A percentile compares a stretch with the other conserved stretches of the same genome.
Conservation (phyloP, 176 grass and related monocot genomes). For the Oryza rufipogon region DNA sequence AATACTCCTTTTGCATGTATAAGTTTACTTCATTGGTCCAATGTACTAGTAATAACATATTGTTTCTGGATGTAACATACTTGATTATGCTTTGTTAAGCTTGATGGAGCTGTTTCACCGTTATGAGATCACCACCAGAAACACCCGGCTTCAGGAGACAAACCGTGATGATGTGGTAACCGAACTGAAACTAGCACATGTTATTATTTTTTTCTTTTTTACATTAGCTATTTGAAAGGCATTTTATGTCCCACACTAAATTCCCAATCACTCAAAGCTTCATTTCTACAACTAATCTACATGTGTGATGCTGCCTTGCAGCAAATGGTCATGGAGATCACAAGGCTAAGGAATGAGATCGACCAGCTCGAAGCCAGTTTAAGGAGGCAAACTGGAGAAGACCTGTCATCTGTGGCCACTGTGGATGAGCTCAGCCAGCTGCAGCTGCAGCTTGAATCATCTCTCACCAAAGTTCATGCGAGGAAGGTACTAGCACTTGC, state of each 20-base stretch:
- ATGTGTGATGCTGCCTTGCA: neutral
- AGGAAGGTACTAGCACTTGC: too few species aligned
- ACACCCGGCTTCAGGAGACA: conserved; percentile 26
- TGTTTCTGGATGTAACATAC: neutral
- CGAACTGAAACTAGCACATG: neutral
- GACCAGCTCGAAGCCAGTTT: conserved; percentile 45
- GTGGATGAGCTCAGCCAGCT: too few species aligned
- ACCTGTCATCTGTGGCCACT: conserved; percentile 9
- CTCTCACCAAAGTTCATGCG: too few species aligned
- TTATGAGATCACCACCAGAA: conserved; percentile 41
- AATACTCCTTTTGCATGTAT: neutral
- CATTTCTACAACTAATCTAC: too few species aligned
- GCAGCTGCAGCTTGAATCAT: too few species aligned
- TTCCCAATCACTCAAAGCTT: too few species aligned
- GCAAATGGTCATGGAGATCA: conserved; percentile 47
- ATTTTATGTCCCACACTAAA: too few species aligned
- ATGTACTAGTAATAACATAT: neutral
- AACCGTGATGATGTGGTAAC: conserved; percentile 23
- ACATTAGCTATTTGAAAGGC: too few species aligned
- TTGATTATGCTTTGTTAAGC: conserved; percentile 17
- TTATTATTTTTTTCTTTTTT: too few species aligned
- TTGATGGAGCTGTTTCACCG: conserved; percentile 55
- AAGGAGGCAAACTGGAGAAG: conserved; percentile 46
- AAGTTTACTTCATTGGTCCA: neutral
- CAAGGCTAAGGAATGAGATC: conserved; percentile 44